Base-by-base conservation (phyloP, 495 filamentous ascomycete species). In the Tuber indicum region DNA sequence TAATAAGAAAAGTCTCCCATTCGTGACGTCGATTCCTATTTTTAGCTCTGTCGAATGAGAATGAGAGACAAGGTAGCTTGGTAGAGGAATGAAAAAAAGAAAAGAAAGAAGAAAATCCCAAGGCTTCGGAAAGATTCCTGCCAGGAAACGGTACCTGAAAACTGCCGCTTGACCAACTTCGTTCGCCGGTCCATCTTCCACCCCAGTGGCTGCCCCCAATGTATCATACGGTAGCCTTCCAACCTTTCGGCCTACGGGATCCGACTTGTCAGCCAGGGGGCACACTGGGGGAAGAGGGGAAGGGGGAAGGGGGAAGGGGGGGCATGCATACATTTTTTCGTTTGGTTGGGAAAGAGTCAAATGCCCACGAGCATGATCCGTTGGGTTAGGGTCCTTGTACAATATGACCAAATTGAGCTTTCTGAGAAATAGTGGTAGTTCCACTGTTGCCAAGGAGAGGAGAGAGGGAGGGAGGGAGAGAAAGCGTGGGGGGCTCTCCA, bases 171-270 rank as follows among this genome's bases (percentile, higher is more conserved):
- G 12, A 32, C 58, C 58, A 62, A 62, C 26, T 62, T 62, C 14
- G n/a, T 16, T n/a, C n/a, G n/a, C 58, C 58, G 58, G 58, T 62
- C n/a, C 58, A 32, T 16, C 58, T 10, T 32, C 10, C 26, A 32
- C 58, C 58, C 58, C 1, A 0, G 49, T 58, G 49, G 8, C 49
- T 58, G 8, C 49, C 23, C 49, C 49, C 23, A 58, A 58, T 58
- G 49, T 62, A 62, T 62, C 58, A n/a, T n/a, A n/a, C n/a, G n/a
- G 52, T 58, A 58, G 52, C n/a, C 58, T 16, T 32, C 58, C 58
- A 8, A 32, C n/a, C 58, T 62, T 32, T 62, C 58, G 58, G 58
- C 58, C 58, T 62, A 62, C 49, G 2, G 58, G 14, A 62, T 62
- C 58, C 58, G 26, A 32, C 58, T 16, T 62, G 58, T n/a, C 58